Evolutionary conservation across 106 monocot species (phyloP).

Genomic region (Acorus gramineus): DNA sequence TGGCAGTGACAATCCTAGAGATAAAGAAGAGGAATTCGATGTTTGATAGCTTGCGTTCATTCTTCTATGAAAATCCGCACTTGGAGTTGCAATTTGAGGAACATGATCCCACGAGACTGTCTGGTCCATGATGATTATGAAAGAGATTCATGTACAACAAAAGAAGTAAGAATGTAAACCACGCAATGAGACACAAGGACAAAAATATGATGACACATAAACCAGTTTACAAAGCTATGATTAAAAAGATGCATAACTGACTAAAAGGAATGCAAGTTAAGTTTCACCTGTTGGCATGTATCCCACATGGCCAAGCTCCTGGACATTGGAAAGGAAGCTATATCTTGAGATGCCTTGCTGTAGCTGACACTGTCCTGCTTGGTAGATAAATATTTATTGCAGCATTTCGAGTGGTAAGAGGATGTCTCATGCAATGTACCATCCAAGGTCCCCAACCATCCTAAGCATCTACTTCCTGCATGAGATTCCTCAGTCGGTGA

Average conservation of each 20-base stretch:
- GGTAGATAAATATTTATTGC: not conserved
- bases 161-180: too few species aligned
- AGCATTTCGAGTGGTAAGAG: slow-evolving; percentile 4
- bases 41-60: slow-evolving; percentile 1
- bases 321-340: slow-evolving; percentile 5
- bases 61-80: slow-evolving; percentile 7
- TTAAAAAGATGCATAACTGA: too few species aligned
- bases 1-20: slow-evolving; percentile 11
- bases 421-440: slow-evolving; percentile 19
- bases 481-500: slow-evolving; percentile 12
- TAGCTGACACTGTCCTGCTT: slow-evolving; percentile 5
- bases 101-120: not conserved
- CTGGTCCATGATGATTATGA: too few species aligned
- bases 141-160: too few species aligned
- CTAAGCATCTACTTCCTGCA: slow-evolving; percentile 23
- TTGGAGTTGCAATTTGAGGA: not conserved
- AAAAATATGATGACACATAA: too few species aligned
- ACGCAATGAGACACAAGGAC: too few species aligned
- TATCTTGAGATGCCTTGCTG: slow-evolving; percentile 8
- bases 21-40: slow-evolving; percentile 11
- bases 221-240: too few species aligned
- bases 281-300: slow-evolving; percentile 19
- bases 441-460: slow-evolving; percentile 40
- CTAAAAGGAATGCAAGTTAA: not conserved
- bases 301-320: not conserved